Evolutionary conservation across 2,329 filamentous ascomycete genomes (phyloP), one percentile per base, ranked within the genome.

Genomic region (Sporothrix euskadiensis): DNA sequence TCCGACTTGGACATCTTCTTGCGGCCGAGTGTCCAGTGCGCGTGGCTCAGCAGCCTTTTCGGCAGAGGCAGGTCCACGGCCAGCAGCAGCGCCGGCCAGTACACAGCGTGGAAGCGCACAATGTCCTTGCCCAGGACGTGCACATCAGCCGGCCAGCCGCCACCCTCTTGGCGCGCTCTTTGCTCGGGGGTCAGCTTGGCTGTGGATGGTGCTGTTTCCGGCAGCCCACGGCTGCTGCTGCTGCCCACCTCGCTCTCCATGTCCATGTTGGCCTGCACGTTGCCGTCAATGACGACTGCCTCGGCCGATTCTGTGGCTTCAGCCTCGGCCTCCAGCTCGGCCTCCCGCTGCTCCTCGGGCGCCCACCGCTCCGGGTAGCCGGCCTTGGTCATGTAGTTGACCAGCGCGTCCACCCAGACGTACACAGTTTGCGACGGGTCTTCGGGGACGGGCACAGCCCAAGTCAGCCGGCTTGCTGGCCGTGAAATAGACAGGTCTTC

Each of bases 71-170:
- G 85, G 70, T 91, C 90, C 16, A 98, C 85, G 1, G 96, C 95
- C 87, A 99, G 91, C 19, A 99, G 89, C 77, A 99, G 92, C 3
- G 96, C 96, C 0, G 96, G 96, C 96, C 97, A 99, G 85, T 99
- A 99, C 66, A 99, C 91, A 81, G 93, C 95, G 81, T 99, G 97
- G 82, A 99, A 99, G 22, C 94, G 91, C 73, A 97, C 86, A 76
- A 99, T 99, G 81, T 99, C 96, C 82, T 99, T 99, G 68, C 96
- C 96, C 72, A 99, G 91, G 35, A 99, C 89, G 63, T 99, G 96
- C 22, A 96, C 87, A 80, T 99, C 91, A 9, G 94, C 93, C 4
- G 96, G 96, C 95, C 96, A 99, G 32, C 92, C 90, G 69, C 87
- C 87, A 26, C 83, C 83, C 16, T 85, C 69, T 2, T 73, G 71